These are phyloP conservation scores for Corchorus capsularis DNA, from an alignment of 345 rosid genomes.

Conservation along the genomic window DNA sequence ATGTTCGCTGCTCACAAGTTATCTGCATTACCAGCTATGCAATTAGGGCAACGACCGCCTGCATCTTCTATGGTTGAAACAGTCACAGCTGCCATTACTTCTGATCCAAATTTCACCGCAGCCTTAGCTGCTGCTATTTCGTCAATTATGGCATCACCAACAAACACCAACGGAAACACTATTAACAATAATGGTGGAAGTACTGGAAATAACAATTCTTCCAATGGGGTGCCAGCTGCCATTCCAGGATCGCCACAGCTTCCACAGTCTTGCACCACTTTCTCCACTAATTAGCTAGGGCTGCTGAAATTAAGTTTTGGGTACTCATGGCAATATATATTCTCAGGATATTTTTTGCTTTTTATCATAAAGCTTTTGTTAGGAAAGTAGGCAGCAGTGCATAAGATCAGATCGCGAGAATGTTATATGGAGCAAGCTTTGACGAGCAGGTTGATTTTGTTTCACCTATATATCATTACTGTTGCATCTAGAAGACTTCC, in stretches of 20 bases:
- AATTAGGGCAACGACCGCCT: conserved; percentile 49
- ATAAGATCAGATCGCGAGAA: not conserved
- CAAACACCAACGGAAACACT: conserved; percentile 27
- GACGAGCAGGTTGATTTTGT: not conserved
- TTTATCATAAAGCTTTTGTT: not conserved
- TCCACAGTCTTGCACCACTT: conserved; percentile 94
- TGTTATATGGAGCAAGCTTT: conserved; percentile 1
- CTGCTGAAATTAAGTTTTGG: no score
- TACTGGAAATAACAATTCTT: conserved; percentile 21
- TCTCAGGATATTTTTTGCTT: not conserved
- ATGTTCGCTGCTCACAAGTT: conserved; percentile 30
- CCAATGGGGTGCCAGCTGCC: conserved; percentile 28
- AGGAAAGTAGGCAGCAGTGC: not conserved
- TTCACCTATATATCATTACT: not conserved
- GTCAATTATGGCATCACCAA: conserved; percentile 47
- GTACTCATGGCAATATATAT: no score
- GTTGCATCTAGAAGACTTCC: not conserved
- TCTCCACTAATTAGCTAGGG: conserved; percentile 47
- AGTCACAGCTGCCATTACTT: conserved; percentile 70
- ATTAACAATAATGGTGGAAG: not conserved
- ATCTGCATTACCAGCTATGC: conserved; percentile 33
- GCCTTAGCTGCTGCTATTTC: conserved; percentile 85
- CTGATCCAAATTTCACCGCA: conserved; percentile 81
- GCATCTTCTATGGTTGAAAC: conserved; percentile 57
- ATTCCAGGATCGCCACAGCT: conserved; percentile 71